A percentile compares a stretch with the other conserved stretches of the same genome.
phyloP scores from a whole-genome alignment of 169 alveolate species.

The Pseudocohnilembus persalinus region DNA sequence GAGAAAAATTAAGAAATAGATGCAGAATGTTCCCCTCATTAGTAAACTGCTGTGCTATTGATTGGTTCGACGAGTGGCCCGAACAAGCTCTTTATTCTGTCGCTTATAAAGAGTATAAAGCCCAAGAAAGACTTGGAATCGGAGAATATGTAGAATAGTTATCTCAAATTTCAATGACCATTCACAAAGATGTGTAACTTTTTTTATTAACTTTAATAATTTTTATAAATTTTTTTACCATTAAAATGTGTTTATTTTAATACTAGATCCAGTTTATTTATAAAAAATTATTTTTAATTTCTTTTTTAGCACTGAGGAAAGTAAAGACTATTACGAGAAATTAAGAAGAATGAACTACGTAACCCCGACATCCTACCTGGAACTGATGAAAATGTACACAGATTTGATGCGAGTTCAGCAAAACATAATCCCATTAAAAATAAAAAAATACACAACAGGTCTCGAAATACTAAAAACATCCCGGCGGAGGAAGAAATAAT shows the following conservation, averaged over 20 bases:
- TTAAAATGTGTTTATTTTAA: no score
- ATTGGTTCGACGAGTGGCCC: slow-evolving; percentile 95
- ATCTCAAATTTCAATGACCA: slow-evolving; percentile 82
- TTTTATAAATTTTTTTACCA: no score
- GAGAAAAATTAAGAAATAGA: slow-evolving; percentile 86
- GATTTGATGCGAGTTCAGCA: slow-evolving; percentile 77
- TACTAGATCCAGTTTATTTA: no score
- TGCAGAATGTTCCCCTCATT: slow-evolving; percentile 90
- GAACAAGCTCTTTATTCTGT: slow-evolving; percentile 91
- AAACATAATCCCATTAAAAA: slow-evolving; percentile 79
- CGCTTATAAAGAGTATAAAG: slow-evolving; percentile 83
- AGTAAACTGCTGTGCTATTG: slow-evolving; percentile 88
- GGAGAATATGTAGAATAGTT: slow-evolving; percentile 69
- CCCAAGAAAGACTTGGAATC: slow-evolving; percentile 79
- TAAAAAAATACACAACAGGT: slow-evolving; percentile 89
- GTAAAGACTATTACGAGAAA: slow-evolving; percentile 80
- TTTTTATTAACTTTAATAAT: no score
- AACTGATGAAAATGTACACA: slow-evolving; percentile 84
- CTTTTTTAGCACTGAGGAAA: slow-evolving; percentile 59
- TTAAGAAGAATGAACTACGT: slow-evolving; percentile 89
- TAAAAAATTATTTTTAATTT: no score
- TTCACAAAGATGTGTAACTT: slow-evolving; percentile 85
- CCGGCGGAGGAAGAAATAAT: slow-evolving; percentile 91
- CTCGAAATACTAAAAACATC: slow-evolving; percentile 89
- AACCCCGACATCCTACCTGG: slow-evolving; percentile 91